Conservation (phyloP, 108 stramenopile genomes). For the Nitzschia palea region DNA sequence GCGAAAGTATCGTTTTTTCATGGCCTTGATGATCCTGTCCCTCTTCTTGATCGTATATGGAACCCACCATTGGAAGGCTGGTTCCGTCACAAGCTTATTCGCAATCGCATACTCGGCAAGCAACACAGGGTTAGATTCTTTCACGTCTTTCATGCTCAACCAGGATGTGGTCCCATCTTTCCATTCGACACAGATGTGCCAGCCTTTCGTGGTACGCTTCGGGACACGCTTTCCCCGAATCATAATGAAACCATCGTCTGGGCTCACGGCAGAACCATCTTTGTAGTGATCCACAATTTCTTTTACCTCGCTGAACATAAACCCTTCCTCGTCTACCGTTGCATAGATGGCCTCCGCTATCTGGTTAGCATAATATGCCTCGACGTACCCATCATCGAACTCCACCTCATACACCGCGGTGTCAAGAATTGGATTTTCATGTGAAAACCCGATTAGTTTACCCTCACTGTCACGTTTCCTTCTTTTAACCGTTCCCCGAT, state of each 20-base stretch:
- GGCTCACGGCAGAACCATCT: conserved; percentile 3
- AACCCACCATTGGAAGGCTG: conserved; percentile 62
- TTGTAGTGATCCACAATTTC: conserved; percentile 22
- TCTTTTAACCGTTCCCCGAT: conserved; percentile 26
- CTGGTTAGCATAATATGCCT: conserved; percentile 45
- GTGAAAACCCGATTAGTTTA: conserved; percentile 18
- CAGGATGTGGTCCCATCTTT: conserved; percentile 36
- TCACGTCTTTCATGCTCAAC: conserved; percentile 33
- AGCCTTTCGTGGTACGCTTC: conserved; percentile 49
- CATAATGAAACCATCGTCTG: not conserved
- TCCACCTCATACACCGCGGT: conserved; percentile 39
- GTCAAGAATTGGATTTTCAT: conserved; percentile 48
- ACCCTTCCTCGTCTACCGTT: conserved; percentile 39
- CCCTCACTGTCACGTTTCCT: conserved; percentile 22
- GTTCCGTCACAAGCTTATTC: conserved; percentile 22
- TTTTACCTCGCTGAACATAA: conserved; percentile 2
- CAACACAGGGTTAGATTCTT: conserved; percentile 55
- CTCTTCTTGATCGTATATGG: conserved; percentile 10
- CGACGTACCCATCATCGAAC: conserved; percentile 32
- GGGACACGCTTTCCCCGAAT: not conserved
- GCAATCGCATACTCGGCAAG: conserved; percentile 55
- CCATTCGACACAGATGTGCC: conserved; percentile 44
- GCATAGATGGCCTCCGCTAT: conserved; percentile 49
- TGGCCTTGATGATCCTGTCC: conserved; percentile 18
- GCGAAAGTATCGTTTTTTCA: conserved; percentile 13